These are phyloP conservation scores for Monilinia fructicola DNA, from an alignment of 2,329 filamentous ascomycete species.

Conservation along the genomic window DNA sequence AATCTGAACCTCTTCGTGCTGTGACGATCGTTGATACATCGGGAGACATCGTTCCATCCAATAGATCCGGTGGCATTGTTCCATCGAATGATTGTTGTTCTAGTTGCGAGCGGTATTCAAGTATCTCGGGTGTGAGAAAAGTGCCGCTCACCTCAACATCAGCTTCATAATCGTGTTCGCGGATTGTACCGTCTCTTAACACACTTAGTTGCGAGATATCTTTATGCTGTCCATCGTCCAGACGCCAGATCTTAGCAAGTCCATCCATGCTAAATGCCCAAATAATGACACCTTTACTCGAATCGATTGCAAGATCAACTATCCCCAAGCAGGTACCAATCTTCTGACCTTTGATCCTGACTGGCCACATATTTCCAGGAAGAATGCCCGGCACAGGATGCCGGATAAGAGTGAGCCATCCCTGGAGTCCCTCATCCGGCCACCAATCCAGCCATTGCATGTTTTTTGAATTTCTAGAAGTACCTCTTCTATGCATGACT, in stretches of 20 bases:
- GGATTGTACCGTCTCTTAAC: slow-evolving; percentile 38
- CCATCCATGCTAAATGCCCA: slow-evolving; percentile 52
- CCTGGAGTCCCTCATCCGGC: slow-evolving; percentile 41
- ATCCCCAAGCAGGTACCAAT: slow-evolving; percentile 48
- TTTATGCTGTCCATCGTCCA: slow-evolving; percentile 40
- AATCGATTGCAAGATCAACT: slow-evolving; percentile 53
- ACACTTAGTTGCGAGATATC: slow-evolving; percentile 27
- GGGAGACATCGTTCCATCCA: slow-evolving; percentile 27
- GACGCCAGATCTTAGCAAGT: slow-evolving; percentile 48
- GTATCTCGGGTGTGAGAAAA: slow-evolving; percentile 8
- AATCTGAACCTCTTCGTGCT: background rate
- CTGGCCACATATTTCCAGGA: slow-evolving; percentile 46
- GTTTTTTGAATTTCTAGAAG: slow-evolving; percentile 24
- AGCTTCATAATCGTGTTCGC: slow-evolving; percentile 29
- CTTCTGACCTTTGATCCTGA: slow-evolving; percentile 50
- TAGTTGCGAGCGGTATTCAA: background rate
- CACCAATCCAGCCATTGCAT: slow-evolving; percentile 44
- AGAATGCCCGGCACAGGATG: slow-evolving; percentile 30
- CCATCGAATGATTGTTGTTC: slow-evolving; percentile 34
- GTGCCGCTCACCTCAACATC: slow-evolving; percentile 26
- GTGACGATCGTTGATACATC: slow-evolving; percentile 9
- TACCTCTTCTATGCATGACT: slow-evolving; percentile 22
- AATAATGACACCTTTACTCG: slow-evolving; percentile 47
- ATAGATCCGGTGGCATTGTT: slow-evolving; percentile 20
- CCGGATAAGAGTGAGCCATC: slow-evolving; percentile 40